phyloP scores from a whole-genome alignment of 306 rosid species.

The Rubus idaeus region DNA sequence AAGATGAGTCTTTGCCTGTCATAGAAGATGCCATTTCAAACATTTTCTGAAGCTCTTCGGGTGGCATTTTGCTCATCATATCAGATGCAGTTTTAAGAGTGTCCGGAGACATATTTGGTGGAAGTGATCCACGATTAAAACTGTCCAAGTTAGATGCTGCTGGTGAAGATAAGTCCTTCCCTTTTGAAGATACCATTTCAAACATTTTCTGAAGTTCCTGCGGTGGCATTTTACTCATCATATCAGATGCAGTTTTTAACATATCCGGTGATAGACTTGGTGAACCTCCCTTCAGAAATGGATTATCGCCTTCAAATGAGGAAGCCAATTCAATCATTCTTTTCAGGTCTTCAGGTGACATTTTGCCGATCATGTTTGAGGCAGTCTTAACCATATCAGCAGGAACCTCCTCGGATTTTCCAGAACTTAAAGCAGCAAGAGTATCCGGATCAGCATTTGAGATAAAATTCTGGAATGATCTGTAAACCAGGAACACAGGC shows the following conservation, averaged over 20 bases:
- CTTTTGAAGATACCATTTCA: slow-evolving; percentile 69
- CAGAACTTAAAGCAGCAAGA: slow-evolving; percentile 63
- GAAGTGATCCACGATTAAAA: slow-evolving; percentile 52
- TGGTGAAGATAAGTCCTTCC: slow-evolving; percentile 49
- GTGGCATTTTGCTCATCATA: slow-evolving; percentile 78
- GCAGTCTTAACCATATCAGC: slow-evolving; percentile 83
- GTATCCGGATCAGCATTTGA: slow-evolving; percentile 70
- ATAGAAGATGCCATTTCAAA: slow-evolving; percentile 76
- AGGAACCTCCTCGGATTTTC: slow-evolving; percentile 59
- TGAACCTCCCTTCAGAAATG: slow-evolving; percentile 44
- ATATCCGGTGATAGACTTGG: slow-evolving; percentile 80
- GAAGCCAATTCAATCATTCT: slow-evolving; percentile 79
- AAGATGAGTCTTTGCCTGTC: slow-evolving; percentile 51
- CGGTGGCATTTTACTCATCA: slow-evolving; percentile 77
- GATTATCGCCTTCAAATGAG: slow-evolving; percentile 60
- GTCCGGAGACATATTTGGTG: slow-evolving; percentile 73
- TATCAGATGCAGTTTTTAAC: slow-evolving; percentile 78
- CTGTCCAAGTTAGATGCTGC: slow-evolving; percentile 36
- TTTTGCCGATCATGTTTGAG: slow-evolving; percentile 74
- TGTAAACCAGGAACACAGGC: slow-evolving; percentile 26
- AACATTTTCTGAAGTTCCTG: slow-evolving; percentile 90
- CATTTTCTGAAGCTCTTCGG: slow-evolving; percentile 85
- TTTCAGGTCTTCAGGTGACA: slow-evolving; percentile 85
- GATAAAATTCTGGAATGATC: slow-evolving; percentile 81
- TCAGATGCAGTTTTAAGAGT: slow-evolving; percentile 81